Conservation (phyloP, 306 rosid genomes). For the Adenanthera pavonina region DNA sequence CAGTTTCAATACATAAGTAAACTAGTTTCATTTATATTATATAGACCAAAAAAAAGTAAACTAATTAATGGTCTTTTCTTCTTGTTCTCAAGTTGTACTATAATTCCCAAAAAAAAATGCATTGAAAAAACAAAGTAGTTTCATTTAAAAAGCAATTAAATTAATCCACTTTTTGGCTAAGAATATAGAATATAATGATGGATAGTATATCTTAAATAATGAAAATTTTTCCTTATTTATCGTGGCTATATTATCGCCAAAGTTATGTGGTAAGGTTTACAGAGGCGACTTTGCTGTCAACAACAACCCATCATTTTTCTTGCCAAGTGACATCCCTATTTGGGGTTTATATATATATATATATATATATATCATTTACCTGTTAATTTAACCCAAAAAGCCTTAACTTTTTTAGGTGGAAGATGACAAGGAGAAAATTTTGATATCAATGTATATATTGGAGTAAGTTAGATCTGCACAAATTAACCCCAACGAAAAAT, state of each 20-base stretch:
- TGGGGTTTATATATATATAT: not conserved
- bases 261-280: not conserved
- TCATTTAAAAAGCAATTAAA: no score
- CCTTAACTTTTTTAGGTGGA: not conserved
- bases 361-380: not conserved
- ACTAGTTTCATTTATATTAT: no score
- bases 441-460: not conserved
- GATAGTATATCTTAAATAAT: not conserved
- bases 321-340: no score
- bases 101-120: no score
- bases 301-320: slow-evolving; percentile 23
- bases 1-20: no score
- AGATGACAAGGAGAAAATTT: slow-evolving; percentile 18
- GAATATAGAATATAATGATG: no score
- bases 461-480: slow-evolving; percentile 41
- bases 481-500: slow-evolving; percentile 27
- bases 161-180: not conserved
- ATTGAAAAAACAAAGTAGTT: no score
- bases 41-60: no score
- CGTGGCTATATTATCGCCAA: slow-evolving; percentile 10
- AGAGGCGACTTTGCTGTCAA: slow-evolving; percentile 32
- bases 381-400: not conserved
- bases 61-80: no score
- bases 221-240: slow-evolving; percentile 22
- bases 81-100: no score